Conservation (phyloP, 371 early-diverging fungal genomes). For the Rhizomucor miehei region DNA sequence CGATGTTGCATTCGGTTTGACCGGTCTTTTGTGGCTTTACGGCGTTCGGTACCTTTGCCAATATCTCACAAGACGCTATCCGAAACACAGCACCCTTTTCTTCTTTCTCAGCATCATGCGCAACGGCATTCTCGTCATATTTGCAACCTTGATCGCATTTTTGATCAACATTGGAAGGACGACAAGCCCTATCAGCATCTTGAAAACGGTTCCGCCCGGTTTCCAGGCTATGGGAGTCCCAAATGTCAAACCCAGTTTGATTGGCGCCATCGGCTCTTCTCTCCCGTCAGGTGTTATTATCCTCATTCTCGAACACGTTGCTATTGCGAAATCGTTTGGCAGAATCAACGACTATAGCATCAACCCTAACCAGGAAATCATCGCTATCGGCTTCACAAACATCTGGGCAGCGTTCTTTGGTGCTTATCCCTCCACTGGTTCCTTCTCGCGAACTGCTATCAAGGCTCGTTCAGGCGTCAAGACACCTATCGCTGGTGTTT, state of each 20-base stretch:
- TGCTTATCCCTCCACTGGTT: conserved; percentile 49
- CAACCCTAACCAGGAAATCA: conserved; percentile 78
- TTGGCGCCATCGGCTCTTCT: conserved; percentile 46
- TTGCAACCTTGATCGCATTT: conserved; percentile 43
- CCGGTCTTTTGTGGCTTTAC: conserved; percentile 44
- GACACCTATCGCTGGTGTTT: conserved; percentile 78
- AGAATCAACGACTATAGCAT: conserved; percentile 64
- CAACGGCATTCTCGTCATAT: conserved; percentile 43
- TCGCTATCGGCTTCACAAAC: conserved; percentile 85
- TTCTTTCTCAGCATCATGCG: conserved; percentile 54
- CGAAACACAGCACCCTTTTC: conserved; percentile 34
- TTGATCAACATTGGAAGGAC: conserved; percentile 38
- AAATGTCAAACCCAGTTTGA: conserved; percentile 25
- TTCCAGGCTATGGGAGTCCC: conserved; percentile 60
- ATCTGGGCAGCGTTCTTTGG: conserved; percentile 79
- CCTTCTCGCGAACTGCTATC: conserved; percentile 64
- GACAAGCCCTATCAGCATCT: conserved; percentile 51
- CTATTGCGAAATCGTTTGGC: conserved; percentile 81
- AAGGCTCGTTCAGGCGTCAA: conserved; percentile 78
- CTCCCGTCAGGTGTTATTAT: conserved; percentile 68
- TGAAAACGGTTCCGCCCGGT: conserved; percentile 70
- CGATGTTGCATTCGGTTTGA: conserved; percentile 51
- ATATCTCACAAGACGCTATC: conserved; percentile 32
- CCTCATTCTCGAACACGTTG: conserved; percentile 80
- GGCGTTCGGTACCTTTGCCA: conserved; percentile 39